Percentiles rank a stretch among this genome's conserved stretches.
Evolutionary conservation across 768 basidiomycete genomes (phyloP).

Genomic region (Holtermannia corniformis): DNA sequence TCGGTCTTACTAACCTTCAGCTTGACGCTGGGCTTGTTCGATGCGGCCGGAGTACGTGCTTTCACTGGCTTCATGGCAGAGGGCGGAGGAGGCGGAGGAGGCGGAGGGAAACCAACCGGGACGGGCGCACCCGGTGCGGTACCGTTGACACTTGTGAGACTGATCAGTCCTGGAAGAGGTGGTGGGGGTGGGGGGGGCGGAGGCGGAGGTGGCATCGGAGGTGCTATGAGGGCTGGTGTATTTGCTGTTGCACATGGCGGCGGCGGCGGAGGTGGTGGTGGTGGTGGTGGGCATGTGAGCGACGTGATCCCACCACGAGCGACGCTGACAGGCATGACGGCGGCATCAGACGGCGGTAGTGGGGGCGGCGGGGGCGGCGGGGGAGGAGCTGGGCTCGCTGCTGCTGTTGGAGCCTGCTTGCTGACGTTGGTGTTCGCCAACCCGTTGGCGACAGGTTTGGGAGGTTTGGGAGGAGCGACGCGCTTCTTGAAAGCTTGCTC

Average conservation of each 20-base stretch:
- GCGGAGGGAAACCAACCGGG: slow-evolving; percentile 2
- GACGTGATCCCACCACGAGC: too few species aligned
- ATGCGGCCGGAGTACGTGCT: slow-evolving; percentile 38
- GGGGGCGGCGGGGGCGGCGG: slow-evolving; percentile 49
- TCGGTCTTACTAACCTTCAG: slow-evolving; percentile 26
- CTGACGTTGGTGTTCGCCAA: slow-evolving; percentile 49
- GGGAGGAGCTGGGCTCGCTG: slow-evolving; percentile 52
- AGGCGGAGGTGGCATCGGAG: slow-evolving; percentile 12
- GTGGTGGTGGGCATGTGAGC: too few species aligned
- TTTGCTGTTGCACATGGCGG: slow-evolving; percentile 39
- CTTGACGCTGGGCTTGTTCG: slow-evolving; percentile 32
- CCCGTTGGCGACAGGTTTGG: slow-evolving; percentile 48
- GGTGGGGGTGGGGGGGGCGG: slow-evolving; percentile 29
- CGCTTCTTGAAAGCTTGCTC: too few species aligned
- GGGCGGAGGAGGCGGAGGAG: slow-evolving; percentile 35
- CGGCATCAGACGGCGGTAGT: background rate
- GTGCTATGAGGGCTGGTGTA: slow-evolving; percentile 17
- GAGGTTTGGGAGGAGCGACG: too few species aligned
- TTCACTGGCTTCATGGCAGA: background rate
- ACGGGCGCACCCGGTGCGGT: background rate
- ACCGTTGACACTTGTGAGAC: background rate
- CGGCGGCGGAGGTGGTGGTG: slow-evolving; percentile 1
- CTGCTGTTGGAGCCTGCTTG: background rate
- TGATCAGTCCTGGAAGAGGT: slow-evolving; percentile 2
- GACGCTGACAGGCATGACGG: too few species aligned